Evolutionary conservation across 441 rosid species (phyloP).

Genomic region (Pelargonium exstipulatum): DNA sequence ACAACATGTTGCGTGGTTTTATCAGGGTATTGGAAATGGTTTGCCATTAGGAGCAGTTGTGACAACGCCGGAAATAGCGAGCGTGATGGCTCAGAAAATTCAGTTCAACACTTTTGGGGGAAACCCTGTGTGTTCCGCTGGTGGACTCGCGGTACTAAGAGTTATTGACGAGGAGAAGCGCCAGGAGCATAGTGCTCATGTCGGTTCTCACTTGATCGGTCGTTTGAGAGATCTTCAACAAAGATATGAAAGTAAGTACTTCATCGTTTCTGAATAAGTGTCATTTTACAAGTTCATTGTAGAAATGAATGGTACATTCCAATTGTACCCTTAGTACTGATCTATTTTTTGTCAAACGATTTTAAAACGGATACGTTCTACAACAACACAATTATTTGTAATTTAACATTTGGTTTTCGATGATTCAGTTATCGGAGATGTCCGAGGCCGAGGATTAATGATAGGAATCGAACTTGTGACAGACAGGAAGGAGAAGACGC

Average conservation of each 20-base stretch:
- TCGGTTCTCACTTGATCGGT: conserved; percentile 65
- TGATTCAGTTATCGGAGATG: conserved; percentile 72
- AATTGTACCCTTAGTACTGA: no score
- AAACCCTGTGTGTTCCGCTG: conserved; percentile 88
- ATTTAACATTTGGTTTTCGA: not conserved
- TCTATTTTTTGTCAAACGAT: no score
- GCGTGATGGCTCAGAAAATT: conserved; percentile 66
- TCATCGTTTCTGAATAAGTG: not conserved
- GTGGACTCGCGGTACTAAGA: conserved; percentile 79
- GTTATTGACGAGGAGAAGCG: conserved; percentile 77
- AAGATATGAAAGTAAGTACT: conserved; percentile 60
- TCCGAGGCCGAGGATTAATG: conserved; percentile 87
- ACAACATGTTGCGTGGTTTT: not conserved
- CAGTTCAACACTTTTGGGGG: conserved; percentile 90
- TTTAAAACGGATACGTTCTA: no score
- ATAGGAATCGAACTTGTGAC: conserved; percentile 73
- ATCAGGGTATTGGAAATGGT: conserved; percentile 87
- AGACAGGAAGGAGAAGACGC: conserved; percentile 68
- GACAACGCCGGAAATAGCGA: conserved; percentile 85
- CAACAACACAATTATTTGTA: no score
- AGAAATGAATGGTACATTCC: no score
- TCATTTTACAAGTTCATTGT: not conserved
- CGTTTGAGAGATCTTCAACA: conserved; percentile 61
- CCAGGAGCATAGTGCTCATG: conserved; percentile 62
- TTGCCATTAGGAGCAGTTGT: conserved; percentile 91